Conservation (phyloP, 2,329 filamentous ascomycete species). For the Parafenestella ontariensis region DNA sequence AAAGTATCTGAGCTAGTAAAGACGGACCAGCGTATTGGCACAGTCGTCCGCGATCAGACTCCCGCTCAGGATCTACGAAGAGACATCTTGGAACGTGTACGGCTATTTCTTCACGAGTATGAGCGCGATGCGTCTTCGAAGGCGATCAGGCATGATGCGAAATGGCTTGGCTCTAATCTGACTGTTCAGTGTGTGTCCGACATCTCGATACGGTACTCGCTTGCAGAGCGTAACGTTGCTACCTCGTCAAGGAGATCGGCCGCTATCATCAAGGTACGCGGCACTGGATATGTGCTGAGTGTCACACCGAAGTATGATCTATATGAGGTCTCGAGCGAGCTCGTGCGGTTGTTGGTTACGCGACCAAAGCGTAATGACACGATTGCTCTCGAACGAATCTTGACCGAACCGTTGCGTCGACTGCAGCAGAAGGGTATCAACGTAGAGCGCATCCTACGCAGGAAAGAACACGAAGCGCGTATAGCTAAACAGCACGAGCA, state of each 20-base stretch:
- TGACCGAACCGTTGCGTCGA: constrained; percentile 83
- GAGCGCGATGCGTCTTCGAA: constrained; percentile 64
- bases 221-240: constrained; percentile 71
- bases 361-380: constrained; percentile 88
- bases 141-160: constrained; percentile 82
- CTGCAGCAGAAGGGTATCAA: constrained; percentile 92
- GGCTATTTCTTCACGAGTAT: constrained; percentile 89
- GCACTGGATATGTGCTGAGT: constrained; percentile 71
- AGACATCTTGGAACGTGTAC: constrained; percentile 84
- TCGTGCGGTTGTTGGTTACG: constrained; percentile 80
- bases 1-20: constrained; percentile 79
- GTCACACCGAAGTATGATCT: constrained; percentile 80
- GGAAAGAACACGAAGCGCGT: constrained; percentile 84
- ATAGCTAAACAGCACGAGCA: constrained; percentile 85
- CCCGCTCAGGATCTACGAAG: constrained; percentile 74
- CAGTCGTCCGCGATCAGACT: constrained; percentile 69
- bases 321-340: constrained; percentile 89
- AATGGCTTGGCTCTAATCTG: constrained; percentile 89
- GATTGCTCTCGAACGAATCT: constrained; percentile 87
- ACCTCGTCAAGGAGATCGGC: constrained; percentile 60
- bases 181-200: constrained; percentile 78
- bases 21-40: constrained; percentile 76
- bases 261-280: constrained; percentile 77
- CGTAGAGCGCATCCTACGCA: constrained; percentile 89
- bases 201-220: constrained; percentile 77